phyloP scores from a whole-genome alignment of 768 basidiomycete species.

The Guyanaporus albipodus region DNA sequence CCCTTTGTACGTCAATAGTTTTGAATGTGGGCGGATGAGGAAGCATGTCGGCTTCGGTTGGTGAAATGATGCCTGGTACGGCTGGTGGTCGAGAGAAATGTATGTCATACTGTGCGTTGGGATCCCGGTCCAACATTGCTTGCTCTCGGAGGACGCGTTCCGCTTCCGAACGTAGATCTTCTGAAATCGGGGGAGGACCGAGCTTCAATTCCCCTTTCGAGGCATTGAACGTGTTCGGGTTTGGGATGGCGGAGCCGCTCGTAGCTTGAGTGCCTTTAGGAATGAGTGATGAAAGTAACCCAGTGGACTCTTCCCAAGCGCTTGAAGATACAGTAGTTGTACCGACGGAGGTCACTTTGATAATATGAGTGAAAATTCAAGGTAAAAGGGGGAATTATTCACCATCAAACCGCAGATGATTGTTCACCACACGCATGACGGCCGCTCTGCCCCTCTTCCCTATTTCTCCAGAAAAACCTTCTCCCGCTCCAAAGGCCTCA shows the following conservation, averaged over 20 bases:
- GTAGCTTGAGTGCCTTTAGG: conserved; percentile 52
- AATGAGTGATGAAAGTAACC: conserved; percentile 73
- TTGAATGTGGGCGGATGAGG: conserved; percentile 84
- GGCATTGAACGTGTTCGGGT: conserved; percentile 70
- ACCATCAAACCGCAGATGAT: conserved; percentile 90
- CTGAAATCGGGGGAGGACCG: conserved; percentile 73
- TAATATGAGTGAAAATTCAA: conserved; percentile 17
- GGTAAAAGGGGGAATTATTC: conserved; percentile 17
- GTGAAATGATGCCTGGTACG: conserved; percentile 56
- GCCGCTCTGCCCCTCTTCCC: conserved; percentile 84
- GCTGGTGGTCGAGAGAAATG: conserved; percentile 47
- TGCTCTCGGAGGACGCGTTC: conserved; percentile 79
- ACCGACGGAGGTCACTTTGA: conserved; percentile 65
- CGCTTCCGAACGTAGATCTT: conserved; percentile 78
- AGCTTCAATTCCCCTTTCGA: conserved; percentile 79
- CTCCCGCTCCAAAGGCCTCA: conserved; percentile 74
- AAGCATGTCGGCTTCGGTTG: conserved; percentile 66
- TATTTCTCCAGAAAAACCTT: conserved; percentile 75
- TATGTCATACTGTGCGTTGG: conserved; percentile 61
- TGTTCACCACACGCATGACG: conserved; percentile 92
- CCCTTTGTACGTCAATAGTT: conserved; percentile 82
- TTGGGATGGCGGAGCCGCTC: conserved; percentile 40
- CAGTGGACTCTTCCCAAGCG: conserved; percentile 85
- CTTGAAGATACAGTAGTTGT: conserved; percentile 58
- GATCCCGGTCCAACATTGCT: conserved; percentile 69